Evolutionary conservation across 2,329 filamentous ascomycete species (phyloP), one percentile per base, ranked within the genome.

Genomic region (Beauveria medogensis): DNA sequence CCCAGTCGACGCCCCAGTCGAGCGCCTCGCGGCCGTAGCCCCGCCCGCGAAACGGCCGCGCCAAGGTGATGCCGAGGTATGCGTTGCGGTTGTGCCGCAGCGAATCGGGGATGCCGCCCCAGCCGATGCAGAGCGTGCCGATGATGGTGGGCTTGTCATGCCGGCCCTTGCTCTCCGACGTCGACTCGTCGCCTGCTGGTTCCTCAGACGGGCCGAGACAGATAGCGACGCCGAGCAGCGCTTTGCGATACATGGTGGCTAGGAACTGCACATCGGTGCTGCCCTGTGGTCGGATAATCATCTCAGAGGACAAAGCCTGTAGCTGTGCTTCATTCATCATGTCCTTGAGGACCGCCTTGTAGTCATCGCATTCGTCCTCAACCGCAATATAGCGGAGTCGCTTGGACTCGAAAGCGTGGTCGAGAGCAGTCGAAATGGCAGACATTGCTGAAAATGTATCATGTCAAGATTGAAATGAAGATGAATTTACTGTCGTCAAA

Each of bases 171-270:
- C 30, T 28, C n/a, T 20, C 34, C 34, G 12, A 37, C 12, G 12
- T 37, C 5, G 34, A 37, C 34, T 37, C 14, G 14, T 37, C 12
- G 8, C 34, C 40, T 37, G 37, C 43, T 2, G 14, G 5, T 16
- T 43, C 41, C 26, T 65, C 61, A 16, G 55, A n/a, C 26, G 64
- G 61, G 7, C 55, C 46, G 3, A 68, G 64, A 26, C 63, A 67
- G 18, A 67, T 63, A 30, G 62, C 64, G 24, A 68, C 64, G 52
- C 62, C 64, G 12, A 68, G 64, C n/a, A 64, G 63, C 20, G 65
- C 28, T 24, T 65, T 64, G 47, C 59, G 57, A 51, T 63, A 59
- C 43, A 59, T 44, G 41, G 48, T 55, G 5, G 61, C 51, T 6
- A 62, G 60, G 24, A 58, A 61, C 24, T 63, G 55, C 2, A 66